These are phyloP conservation scores for Coniochaeta ligniaria DNA, from an alignment of 2,329 filamentous ascomycete genomes.

Conservation along the genomic window DNA sequence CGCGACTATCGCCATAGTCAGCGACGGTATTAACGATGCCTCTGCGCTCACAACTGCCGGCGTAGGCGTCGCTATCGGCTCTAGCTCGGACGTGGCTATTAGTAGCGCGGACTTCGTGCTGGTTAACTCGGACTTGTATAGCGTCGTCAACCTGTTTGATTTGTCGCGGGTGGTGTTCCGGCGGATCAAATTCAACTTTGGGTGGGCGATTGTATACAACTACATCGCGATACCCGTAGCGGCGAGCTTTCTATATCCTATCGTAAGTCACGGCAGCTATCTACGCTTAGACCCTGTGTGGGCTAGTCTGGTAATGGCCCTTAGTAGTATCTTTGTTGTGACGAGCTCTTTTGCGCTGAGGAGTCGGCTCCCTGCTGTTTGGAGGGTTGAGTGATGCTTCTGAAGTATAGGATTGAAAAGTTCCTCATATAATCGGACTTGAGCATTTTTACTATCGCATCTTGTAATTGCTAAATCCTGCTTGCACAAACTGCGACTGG, in stretches of 20 bases:
- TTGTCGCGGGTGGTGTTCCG: constrained; percentile 67
- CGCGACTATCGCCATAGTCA: constrained; percentile 72
- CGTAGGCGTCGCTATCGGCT: constrained; percentile 77
- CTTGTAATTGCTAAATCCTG: too few species aligned
- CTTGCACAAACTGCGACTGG: too few species aligned
- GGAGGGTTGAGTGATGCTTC: constrained; percentile 37
- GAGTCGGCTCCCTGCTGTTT: constrained; percentile 31
- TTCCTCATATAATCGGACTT: too few species aligned
- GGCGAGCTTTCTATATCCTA: constrained; percentile 66
- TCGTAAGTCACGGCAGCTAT: constrained; percentile 42
- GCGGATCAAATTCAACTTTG: constrained; percentile 78
- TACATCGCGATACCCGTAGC: constrained; percentile 70
- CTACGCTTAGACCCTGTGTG: constrained; percentile 69
- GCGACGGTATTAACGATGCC: constrained; percentile 85
- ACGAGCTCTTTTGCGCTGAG: constrained; percentile 70
- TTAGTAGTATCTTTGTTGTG: constrained; percentile 86
- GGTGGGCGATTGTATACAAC: constrained; percentile 81
- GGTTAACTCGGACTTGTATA: constrained; percentile 56
- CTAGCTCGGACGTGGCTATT: constrained; percentile 77
- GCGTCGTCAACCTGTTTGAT: constrained; percentile 65
- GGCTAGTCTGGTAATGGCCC: constrained; percentile 87
- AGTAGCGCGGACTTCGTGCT: constrained; percentile 77
- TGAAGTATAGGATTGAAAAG: too few species aligned
- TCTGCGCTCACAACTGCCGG: constrained; percentile 78
- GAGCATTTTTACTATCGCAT: too few species aligned